Evolutionary conservation across 495 filamentous ascomycete species (phyloP).

Genomic region (Podospora tetraspora): DNA sequence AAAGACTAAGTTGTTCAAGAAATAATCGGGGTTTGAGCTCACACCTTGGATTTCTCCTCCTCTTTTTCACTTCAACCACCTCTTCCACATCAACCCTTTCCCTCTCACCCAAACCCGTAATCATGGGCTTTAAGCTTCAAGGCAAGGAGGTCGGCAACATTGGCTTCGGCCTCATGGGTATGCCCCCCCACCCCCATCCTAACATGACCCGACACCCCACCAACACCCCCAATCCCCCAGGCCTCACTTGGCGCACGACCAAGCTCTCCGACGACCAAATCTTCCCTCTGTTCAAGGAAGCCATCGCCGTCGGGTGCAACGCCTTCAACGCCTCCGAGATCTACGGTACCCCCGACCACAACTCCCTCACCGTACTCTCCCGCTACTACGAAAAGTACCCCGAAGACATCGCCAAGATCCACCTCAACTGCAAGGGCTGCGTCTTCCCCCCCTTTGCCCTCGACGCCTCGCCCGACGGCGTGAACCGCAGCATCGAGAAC

Average conservation of each 20-base stretch:
- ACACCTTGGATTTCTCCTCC: not conserved
- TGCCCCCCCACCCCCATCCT: not conserved
- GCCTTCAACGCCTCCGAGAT: conserved; percentile 81
- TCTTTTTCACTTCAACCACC: not conserved
- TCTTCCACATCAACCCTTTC: not conserved
- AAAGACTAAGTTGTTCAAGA: not conserved
- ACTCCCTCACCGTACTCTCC: conserved; percentile 60
- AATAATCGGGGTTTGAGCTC: not conserved
- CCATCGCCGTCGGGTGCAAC: conserved; percentile 62
- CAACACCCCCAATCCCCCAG: conserved; percentile 38
- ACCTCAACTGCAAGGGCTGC: conserved; percentile 62
- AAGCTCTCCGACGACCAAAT: conserved; percentile 52
- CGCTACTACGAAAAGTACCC: conserved; percentile 64
- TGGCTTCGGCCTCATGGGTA: conserved; percentile 56
- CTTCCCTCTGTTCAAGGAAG: conserved; percentile 61
- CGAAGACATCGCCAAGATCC: conserved; percentile 59
- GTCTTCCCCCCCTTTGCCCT: conserved; percentile 26
- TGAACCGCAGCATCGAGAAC: conserved; percentile 65
- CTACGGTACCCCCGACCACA: conserved; percentile 67
- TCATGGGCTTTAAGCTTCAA: conserved; percentile 31
- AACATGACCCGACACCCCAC: not conserved
- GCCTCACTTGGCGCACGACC: conserved; percentile 65
- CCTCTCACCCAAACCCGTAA: not conserved
- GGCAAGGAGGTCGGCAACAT: conserved; percentile 51
- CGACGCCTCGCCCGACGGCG: conserved; percentile 57